These are phyloP conservation scores for Thielaviopsis musarum DNA, from an alignment of 2,329 filamentous ascomycete species.

Conservation along the genomic window DNA sequence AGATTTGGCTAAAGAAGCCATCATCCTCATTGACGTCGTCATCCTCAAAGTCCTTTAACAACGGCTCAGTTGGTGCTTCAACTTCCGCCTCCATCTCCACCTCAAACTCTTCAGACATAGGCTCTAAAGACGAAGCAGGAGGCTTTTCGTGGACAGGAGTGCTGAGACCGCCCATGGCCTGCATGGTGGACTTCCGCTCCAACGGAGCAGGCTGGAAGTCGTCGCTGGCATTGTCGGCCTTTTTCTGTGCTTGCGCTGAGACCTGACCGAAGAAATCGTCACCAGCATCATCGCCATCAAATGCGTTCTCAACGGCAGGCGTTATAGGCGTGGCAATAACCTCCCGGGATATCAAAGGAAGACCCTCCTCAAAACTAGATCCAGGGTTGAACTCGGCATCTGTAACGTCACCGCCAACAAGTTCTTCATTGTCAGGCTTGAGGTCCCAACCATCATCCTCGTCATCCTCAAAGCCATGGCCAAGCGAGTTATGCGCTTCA, in stretches of 20 bases:
- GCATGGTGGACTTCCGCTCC: slow-evolving; percentile 53
- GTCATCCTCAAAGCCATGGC: neutral
- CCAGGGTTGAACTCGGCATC: slow-evolving; percentile 26
- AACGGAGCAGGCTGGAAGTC: slow-evolving; percentile 21
- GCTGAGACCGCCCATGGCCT: slow-evolving; percentile 40
- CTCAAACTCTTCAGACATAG: slow-evolving; percentile 13
- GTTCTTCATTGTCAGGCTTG: neutral
- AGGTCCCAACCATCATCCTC: slow-evolving; percentile 6
- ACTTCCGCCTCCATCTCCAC: slow-evolving; percentile 4
- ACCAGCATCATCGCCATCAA: slow-evolving; percentile 15
- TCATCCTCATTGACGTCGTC: slow-evolving; percentile 15
- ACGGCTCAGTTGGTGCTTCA: neutral
- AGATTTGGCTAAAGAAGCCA: slow-evolving; percentile 10
- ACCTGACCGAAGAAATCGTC: slow-evolving; percentile 41
- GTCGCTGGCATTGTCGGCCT: slow-evolving; percentile 17
- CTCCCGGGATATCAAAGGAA: slow-evolving; percentile 37
- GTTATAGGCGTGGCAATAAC: neutral
- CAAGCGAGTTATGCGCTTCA: slow-evolving; percentile 3
- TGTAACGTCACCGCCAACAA: slow-evolving; percentile 27
- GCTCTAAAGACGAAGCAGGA: neutral
- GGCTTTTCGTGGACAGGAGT: neutral
- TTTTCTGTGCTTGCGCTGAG: slow-evolving; percentile 24
- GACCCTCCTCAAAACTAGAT: slow-evolving; percentile 51
- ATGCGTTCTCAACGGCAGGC: slow-evolving; percentile 16
- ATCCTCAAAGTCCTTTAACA: slow-evolving; percentile 2